Conservation (phyloP, 164 flowering plant species). For the Nymphaea colorata region DNA sequence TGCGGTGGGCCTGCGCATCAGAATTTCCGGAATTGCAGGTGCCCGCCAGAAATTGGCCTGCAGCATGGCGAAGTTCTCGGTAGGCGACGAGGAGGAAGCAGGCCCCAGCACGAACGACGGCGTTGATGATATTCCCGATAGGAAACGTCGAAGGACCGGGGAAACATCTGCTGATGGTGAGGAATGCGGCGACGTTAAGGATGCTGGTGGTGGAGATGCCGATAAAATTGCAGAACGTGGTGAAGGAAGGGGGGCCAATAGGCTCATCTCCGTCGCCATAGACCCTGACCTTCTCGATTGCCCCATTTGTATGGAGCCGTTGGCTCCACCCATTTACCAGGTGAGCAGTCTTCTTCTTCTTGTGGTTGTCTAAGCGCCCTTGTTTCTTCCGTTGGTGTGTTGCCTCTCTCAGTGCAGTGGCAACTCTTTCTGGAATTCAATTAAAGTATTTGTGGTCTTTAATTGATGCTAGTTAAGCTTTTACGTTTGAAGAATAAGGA, state of each 20-base stretch:
- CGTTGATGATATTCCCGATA: not conserved
- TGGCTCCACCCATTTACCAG: slow-evolving; percentile 54
- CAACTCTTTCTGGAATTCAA: no score
- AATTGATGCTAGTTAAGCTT: no score
- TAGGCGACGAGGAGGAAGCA: slow-evolving; percentile 20
- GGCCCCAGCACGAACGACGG: slow-evolving; percentile 17
- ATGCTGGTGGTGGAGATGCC: not conserved
- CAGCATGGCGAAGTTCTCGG: slow-evolving; percentile 36
- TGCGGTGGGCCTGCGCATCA: not conserved
- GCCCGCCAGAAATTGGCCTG: not conserved
- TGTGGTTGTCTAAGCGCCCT: no score
- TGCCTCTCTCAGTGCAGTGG: no score
- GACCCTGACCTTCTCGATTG: slow-evolving; percentile 73
- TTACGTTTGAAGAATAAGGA: no score
- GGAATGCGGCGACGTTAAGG: not conserved
- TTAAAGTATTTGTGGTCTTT: no score
- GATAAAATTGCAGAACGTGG: not conserved
- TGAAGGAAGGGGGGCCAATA: not conserved
- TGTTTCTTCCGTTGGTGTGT: no score
- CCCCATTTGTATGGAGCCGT: slow-evolving; percentile 46
- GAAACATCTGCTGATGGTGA: not conserved
- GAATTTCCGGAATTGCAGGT: no score
- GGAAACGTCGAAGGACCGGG: not conserved
- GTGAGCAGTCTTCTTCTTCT: slow-evolving; percentile 15
- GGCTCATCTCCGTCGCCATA: slow-evolving; percentile 21